Percentiles rank a stretch among this genome's conserved stretches.
phyloP scores from a whole-genome alignment of 2,329 filamentous ascomycete genomes.

The Fusarium mundagurra region DNA sequence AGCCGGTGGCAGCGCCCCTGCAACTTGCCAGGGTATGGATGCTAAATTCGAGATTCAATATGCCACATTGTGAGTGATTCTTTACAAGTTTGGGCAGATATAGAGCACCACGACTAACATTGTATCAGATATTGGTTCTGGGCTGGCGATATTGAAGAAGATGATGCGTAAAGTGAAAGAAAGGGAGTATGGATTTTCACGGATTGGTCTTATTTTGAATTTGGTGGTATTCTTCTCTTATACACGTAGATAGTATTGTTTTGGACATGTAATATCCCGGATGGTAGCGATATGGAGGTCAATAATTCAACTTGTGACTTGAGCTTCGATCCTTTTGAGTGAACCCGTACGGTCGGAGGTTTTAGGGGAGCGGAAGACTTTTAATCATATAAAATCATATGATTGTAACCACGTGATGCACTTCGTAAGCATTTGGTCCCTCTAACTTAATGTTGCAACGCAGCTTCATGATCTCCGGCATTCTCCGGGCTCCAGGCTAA shows the following conservation, averaged over 20 bases:
- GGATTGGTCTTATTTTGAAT: background rate
- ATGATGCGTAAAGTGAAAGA: slow-evolving; percentile 1
- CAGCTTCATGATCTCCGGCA: background rate
- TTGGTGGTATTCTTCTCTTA: slow-evolving; percentile 13
- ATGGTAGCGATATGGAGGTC: slow-evolving; percentile 19
- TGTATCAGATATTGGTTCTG: slow-evolving; percentile 43
- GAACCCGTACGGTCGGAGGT: background rate
- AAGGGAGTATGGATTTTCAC: background rate
- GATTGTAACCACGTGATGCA: background rate
- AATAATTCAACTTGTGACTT: slow-evolving; percentile 29
- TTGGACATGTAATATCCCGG: slow-evolving; percentile 31
- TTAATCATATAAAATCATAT: background rate
- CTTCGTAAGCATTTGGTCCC: background rate
- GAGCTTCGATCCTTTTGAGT: background rate
- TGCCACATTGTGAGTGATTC: slow-evolving; percentile 78
- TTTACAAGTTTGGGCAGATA: background rate
- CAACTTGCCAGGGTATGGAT: slow-evolving; percentile 73
- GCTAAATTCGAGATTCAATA: slow-evolving; percentile 80
- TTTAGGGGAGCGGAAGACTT: background rate
- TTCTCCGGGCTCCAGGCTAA: slow-evolving; percentile 13
- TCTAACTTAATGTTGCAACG: background rate
- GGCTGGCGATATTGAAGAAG: slow-evolving; percentile 31
- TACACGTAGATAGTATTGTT: slow-evolving; percentile 28
- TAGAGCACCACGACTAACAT: slow-evolving; percentile 19
- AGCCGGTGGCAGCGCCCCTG: slow-evolving; percentile 80